Conservation (phyloP, 1,284 basidiomycete species). For the Fistulinella cinereoalba region DNA sequence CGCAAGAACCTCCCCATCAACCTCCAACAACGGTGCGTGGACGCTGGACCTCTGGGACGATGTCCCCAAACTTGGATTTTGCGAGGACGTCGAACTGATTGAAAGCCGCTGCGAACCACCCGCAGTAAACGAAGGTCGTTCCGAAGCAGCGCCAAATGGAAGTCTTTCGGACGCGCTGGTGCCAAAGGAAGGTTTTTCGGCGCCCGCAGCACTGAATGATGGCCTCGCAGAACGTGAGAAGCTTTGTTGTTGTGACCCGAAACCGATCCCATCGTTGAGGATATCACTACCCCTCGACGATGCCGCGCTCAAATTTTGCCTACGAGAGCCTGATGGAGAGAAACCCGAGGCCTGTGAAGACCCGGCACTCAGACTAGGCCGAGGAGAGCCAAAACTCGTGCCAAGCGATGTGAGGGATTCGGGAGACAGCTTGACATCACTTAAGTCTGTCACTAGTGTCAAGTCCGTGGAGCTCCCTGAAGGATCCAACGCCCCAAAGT, state of each 20-base stretch:
- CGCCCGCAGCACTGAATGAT: conserved; percentile 21
- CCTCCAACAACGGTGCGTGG: conserved; percentile 18
- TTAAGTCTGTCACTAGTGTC: conserved; percentile 25
- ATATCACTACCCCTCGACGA: conserved; percentile 22
- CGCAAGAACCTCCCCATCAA: conserved; percentile 11
- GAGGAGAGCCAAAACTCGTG: conserved; percentile 27
- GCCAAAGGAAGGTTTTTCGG: conserved; percentile 18
- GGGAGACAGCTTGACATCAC: conserved; percentile 25
- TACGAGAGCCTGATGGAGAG: conserved; percentile 22
- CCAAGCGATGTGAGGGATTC: conserved; percentile 28
- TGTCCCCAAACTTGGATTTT: conserved; percentile 10
- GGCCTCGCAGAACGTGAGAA: conserved; percentile 20
- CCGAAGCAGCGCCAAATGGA: conserved; percentile 11
- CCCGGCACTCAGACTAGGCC: conserved; percentile 23
- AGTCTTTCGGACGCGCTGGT: conserved; percentile 16
- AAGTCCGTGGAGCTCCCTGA: conserved; percentile 16
- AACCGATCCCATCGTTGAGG: conserved; percentile 16
- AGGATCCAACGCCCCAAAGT: conserved; percentile 15
- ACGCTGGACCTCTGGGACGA: conserved; percentile 14
- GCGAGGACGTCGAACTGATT: conserved; percentile 13
- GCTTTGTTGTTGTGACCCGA: conserved; percentile 22
- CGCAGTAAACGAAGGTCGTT: conserved; percentile 10
- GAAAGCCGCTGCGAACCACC: conserved; percentile 18
- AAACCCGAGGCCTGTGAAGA: conserved; percentile 32
- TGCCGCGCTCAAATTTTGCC: conserved; percentile 16